Base-by-base conservation (phyloP, 352 stramenopile species). In the Phytophthora aleatoria region DNA sequence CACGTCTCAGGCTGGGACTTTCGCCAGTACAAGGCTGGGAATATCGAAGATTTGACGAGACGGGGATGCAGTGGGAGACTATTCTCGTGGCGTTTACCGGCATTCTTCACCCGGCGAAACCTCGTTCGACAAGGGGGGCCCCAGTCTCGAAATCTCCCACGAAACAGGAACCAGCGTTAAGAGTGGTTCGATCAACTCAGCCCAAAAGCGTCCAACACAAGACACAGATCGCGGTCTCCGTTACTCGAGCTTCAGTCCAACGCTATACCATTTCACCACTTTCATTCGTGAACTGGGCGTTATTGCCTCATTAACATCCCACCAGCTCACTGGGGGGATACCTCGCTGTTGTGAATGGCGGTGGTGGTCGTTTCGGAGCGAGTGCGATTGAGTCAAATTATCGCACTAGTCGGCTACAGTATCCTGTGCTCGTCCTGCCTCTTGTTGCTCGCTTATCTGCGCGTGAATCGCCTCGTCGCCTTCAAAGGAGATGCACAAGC, bases 391-490 rank as follows among this genome's bases (percentile, higher is more conserved):
- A 67, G 57, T 48, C 75, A 81, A 48, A 50, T 84, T 28, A 67
- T 83, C 44, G 9, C 61, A 24, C 57, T 83, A 1, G 42, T 74
- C 10, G 68, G 73, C 30, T 84, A 87, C 57, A 44, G 56, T 16
- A 42, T 78, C 28, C 64, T 84, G 59, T 74, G 64, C 36, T 49
- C 27, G 5, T 66, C 81, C 24, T 69, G 70, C 30, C 39, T 79
- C 5, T 54, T 77, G 31, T 59, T 87, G 61, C 57, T 85, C 26
- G 16, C 38, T 1, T 85, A 89, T 52, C 51, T 89, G 45, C 77
- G 76, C 3, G 57, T 71, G 51, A 77, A 79, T 5, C 73, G 77
- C 28, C 59, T 61, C 31, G 71, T 66, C 8, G 77, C 77, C 16
- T 83, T 85, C 49, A 73, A 69, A 51, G 78, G 80, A 3, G 61